Base-by-base conservation (phyloP, 2,329 filamentous ascomycete genomes). In the Alternaria consortialis region DNA sequence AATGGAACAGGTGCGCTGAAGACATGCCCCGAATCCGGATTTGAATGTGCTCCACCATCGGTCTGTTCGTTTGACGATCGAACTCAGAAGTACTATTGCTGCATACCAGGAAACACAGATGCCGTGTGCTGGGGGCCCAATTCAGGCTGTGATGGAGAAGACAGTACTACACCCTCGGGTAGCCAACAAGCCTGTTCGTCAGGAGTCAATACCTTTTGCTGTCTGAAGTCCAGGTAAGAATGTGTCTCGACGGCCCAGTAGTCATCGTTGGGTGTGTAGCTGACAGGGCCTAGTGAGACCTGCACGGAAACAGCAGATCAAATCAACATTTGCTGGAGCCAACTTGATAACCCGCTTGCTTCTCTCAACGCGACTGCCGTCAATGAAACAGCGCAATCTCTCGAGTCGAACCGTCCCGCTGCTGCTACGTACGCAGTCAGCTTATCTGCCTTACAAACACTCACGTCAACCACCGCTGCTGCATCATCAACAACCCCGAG, bases 241-340 rank as follows among this genome's bases (percentile, higher is more conserved):
- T 25, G 11, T 27, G 17, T 17, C 23, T 27, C 5, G 15, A 62
- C 36, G 40, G 56, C 46, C 6, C 23, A 15, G n/a, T 36, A n/a
- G n/a, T 27, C 2, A 23, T 12, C 12, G 11, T 32, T 27, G 32
- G 15, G 43, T 12, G 9, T n/a, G n/a, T 25, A 32, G 29, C 54
- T 68, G 23, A 72, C 52, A 40, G 9, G 23, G 23, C 17, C 25
- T 34, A 72, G 59, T 47, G 56, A 62, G 29, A 37, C 40, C 9
- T 62, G 59, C 31, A 60, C 59, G 5, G 39, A 56, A 37, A 48
- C 40, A 25, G 29, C 50, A 62, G 60, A 62, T 53, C 70, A 72
- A 55, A 68, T 70, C 53, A 70, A 72, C 52, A 70, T 72, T 15
- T 74, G 71, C 63, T 74, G 70, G 70, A 65, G 62, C 12, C 63